Evolutionary conservation across 176 grass and related monocot genomes (phyloP), one percentile per base, ranked within the genome.

Genomic region (Coix lacrymajobi): DNA sequence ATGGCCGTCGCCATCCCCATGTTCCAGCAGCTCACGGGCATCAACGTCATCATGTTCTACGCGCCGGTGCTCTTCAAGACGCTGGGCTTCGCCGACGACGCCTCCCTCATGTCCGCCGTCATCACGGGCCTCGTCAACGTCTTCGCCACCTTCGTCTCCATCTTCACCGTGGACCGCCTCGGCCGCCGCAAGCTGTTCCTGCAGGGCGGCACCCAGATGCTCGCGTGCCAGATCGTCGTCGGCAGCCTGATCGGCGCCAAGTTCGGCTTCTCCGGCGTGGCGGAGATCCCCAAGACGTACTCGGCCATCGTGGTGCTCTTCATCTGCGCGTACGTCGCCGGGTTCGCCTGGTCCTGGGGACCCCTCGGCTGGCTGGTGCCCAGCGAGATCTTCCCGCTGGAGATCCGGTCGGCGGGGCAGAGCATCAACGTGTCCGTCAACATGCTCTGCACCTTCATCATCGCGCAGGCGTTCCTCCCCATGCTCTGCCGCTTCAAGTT

Each of bases 401-500:
- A 99, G 84, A 99, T 99, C 81, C 88, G 96, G 29, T 96, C 95
- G 12, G 95, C 95, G 2, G 95, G 95, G 22, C 95, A 98, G 88
- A 98, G 95, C 75, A 98, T 98, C 79, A 95, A 80, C 81, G 95
- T 98, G 5, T 91, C 95, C 0, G 84, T 98, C 1, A 98, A 98
- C 95, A 98, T 98, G 95, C 14, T 98, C 51, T 98, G 85, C 92
- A 98, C 95, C 10, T 98, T 98, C 86, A 37, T 86, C 81, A 92
- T 98, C 78, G 92, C 92, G 24, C 95, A 98, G 82, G 92, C 92
- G 0, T 98, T 98, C 82, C 86, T 94, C n/a, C 44, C 92, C 69
- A 94, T 98, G 95, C 81, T 98, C 64, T 98, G 95, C 81, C 88
- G 79, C 75, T 86, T 98, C 78, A 98, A 98, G 86, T 98, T 94